These are phyloP conservation scores for Lasiosphaeria ovina DNA, from an alignment of 495 filamentous ascomycete genomes.

Conservation along the genomic window DNA sequence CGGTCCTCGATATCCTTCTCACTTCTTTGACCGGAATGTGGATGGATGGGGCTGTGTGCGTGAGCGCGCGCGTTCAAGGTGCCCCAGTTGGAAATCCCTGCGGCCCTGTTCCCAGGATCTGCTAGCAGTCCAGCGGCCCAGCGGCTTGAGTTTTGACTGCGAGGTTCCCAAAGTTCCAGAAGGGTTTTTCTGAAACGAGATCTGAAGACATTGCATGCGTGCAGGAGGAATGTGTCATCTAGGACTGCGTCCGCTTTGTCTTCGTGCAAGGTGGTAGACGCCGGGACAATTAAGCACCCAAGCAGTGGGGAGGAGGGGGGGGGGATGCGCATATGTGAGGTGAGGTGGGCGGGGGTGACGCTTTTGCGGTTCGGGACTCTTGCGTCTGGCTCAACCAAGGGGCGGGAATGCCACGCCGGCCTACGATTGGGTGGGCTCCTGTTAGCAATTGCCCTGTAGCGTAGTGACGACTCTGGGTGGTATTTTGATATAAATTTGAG, in stretches of 20 bases:
- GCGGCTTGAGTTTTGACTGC: conserved; percentile 10
- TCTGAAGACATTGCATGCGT: conserved; percentile 12
- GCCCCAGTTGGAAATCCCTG: neutral
- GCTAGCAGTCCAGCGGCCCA: conserved; percentile 6
- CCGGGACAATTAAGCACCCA: conserved; percentile 10
- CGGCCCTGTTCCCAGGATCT: conserved; percentile 1
- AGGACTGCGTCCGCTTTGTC: conserved; percentile 1
- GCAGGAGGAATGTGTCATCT: conserved; percentile 15
- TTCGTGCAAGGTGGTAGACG: conserved; percentile 4
- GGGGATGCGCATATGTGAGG: neutral
- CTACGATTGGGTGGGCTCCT: no score
- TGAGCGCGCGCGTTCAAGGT: neutral
- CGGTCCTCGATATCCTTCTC: neutral
- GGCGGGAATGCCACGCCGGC: neutral
- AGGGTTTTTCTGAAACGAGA: conserved; percentile 24
- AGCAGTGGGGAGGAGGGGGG: conserved; percentile 8
- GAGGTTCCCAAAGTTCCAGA: conserved; percentile 21
- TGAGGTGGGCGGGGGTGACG: conserved; percentile 2
- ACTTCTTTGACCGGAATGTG: neutral
- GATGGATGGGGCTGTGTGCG: neutral
- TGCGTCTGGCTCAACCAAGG: conserved; percentile 3
- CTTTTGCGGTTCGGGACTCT: conserved; percentile 7
- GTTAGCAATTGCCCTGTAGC: no score
- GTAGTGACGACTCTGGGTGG: no score
- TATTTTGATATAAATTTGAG: no score